phyloP scores from a whole-genome alignment of 73 alveolate species.

The Durusdinium trenchii region DNA sequence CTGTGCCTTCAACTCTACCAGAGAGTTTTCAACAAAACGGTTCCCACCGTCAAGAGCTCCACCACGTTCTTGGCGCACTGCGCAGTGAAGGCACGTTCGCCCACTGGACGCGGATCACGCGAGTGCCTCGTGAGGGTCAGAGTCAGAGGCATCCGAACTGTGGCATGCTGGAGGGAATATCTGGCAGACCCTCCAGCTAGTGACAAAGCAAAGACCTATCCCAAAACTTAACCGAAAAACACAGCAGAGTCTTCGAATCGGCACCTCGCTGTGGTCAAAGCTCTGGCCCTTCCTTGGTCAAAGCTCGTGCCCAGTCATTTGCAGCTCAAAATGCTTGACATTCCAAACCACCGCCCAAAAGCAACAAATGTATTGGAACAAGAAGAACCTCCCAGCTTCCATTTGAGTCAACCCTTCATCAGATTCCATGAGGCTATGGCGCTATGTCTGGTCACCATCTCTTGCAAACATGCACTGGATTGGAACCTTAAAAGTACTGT shows the following conservation, averaged over 20 bases:
- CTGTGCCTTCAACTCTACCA: background rate
- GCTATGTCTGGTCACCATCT: no score
- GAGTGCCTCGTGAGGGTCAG: slow-evolving; percentile 1
- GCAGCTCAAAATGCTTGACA: no score
- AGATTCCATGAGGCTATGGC: background rate
- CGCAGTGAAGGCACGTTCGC: slow-evolving; percentile 73
- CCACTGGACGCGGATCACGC: slow-evolving; percentile 88
- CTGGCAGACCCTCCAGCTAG: background rate
- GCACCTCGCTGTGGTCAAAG: slow-evolving; percentile 4
- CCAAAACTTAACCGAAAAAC: background rate
- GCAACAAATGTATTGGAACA: no score
- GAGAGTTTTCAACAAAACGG: background rate
- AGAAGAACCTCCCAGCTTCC: background rate
- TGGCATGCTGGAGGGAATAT: background rate
- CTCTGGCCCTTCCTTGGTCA: background rate
- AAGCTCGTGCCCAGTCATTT: background rate
- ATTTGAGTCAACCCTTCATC: background rate
- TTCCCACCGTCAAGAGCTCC: slow-evolving; percentile 55
- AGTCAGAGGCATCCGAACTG: no score
- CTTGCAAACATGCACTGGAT: no score
- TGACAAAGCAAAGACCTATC: background rate
- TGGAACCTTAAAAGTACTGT: background rate
- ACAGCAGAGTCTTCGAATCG: background rate
- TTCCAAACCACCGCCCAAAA: no score
- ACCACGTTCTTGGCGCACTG: slow-evolving; percentile 94